Evolutionary conservation across 306 rosid species (phyloP).

Genomic region (Argentina anserina): DNA sequence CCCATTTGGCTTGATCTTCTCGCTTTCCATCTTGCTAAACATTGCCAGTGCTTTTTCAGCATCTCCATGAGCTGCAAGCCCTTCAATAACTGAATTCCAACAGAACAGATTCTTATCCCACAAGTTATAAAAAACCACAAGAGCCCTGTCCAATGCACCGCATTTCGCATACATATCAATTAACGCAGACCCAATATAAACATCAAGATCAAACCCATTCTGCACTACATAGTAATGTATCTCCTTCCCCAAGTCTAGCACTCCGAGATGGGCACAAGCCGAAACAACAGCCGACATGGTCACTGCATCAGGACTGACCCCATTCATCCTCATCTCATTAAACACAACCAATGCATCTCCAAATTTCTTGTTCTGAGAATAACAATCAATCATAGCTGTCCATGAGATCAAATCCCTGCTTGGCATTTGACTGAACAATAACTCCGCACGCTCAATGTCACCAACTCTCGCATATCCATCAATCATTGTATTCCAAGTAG

Average conservation of each 20-base stretch:
- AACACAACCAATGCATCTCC: constrained; percentile 49
- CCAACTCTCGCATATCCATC: constrained; percentile 63
- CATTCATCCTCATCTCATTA: constrained; percentile 45
- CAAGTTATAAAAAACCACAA: constrained; percentile 66
- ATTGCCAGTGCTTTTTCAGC: constrained; percentile 48
- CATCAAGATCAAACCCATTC: constrained; percentile 60
- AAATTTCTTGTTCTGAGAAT: constrained; percentile 43
- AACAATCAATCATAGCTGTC: constrained; percentile 67
- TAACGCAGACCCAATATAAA: constrained; percentile 67
- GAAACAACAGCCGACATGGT: constrained; percentile 60
- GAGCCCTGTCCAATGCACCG: constrained; percentile 67
- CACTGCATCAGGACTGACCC: constrained; percentile 62
- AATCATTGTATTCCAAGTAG: constrained; percentile 70
- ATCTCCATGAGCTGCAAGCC: constrained; percentile 67
- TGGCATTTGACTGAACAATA: constrained; percentile 56
- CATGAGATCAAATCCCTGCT: constrained; percentile 64
- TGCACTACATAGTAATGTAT: constrained; percentile 51
- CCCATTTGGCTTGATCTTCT: constrained; percentile 56
- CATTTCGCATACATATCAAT: constrained; percentile 88
- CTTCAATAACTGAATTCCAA: constrained; percentile 77
- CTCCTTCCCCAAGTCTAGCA: constrained; percentile 68
- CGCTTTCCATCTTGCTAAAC: constrained; percentile 55
- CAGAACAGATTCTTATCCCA: constrained; percentile 60
- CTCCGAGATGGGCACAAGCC: constrained; percentile 80
- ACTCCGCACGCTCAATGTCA: constrained; percentile 42